Conservation (phyloP, 352 stramenopile species). For the Synura sp. region DNA sequence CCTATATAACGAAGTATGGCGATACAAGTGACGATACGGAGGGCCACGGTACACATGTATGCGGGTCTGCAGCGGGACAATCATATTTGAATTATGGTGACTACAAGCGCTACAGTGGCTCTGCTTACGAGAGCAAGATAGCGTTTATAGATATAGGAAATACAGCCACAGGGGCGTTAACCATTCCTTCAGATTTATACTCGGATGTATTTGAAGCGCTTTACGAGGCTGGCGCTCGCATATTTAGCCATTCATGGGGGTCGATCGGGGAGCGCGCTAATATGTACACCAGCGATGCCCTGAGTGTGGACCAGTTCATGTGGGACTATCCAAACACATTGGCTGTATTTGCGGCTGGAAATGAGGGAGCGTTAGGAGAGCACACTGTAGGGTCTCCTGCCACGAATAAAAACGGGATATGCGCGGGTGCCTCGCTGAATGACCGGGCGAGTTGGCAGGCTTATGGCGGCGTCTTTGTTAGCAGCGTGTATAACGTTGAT, state of each 20-base stretch:
- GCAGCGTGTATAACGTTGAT: no score
- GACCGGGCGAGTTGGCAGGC: not conserved
- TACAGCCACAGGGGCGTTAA: not conserved
- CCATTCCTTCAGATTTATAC: not conserved
- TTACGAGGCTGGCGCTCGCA: not conserved
- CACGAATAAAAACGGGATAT: not conserved
- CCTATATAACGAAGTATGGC: not conserved
- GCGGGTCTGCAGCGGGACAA: not conserved
- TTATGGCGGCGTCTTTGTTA: not conserved
- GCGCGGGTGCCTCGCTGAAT: not conserved
- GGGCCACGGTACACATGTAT: not conserved
- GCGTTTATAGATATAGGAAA: constrained; percentile 5
- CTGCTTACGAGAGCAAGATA: not conserved
- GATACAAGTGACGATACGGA: not conserved
- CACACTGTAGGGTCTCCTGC: not conserved
- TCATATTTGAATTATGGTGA: not conserved
- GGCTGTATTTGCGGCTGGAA: not conserved
- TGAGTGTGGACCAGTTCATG: not conserved
- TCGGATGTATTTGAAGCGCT: not conserved
- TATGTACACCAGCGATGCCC: not conserved
- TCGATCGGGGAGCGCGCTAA: not conserved
- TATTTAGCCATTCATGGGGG: not conserved
- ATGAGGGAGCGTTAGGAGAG: not conserved
- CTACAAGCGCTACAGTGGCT: not conserved
- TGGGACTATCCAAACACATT: not conserved